phyloP scores from a whole-genome alignment of 2,329 filamentous ascomycete genomes.

The Ceratocystis variospora region DNA sequence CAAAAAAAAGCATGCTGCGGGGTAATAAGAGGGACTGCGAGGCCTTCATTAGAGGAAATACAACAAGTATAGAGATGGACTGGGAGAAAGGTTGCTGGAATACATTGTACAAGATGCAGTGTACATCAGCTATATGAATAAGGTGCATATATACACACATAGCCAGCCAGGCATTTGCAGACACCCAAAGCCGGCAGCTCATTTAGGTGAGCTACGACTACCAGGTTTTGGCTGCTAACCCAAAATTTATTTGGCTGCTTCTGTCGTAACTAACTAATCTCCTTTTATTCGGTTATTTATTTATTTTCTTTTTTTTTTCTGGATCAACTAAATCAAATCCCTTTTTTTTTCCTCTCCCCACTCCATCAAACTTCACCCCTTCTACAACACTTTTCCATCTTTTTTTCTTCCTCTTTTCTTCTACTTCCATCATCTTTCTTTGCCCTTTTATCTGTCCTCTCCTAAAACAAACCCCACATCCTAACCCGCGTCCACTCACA shows the following conservation, averaged over 20 bases:
- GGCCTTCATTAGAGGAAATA: not conserved
- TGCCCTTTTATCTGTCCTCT: not conserved
- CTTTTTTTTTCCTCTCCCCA: slow-evolving; percentile 8
- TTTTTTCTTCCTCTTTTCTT: not conserved
- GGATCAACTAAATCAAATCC: not conserved
- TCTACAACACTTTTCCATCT: slow-evolving; percentile 1
- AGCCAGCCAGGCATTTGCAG: not conserved
- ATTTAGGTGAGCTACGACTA: not conserved
- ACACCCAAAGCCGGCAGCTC: not conserved
- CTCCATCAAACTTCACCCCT: not conserved
- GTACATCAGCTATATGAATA: not conserved
- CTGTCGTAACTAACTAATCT: not conserved
- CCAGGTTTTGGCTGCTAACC: not conserved
- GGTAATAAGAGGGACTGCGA: not conserved
- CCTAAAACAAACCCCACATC: not conserved
- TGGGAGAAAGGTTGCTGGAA: not conserved
- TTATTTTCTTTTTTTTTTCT: not conserved
- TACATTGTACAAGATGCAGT: not conserved
- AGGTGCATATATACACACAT: not conserved
- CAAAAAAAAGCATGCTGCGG: not conserved
- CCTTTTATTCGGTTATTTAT: not conserved
- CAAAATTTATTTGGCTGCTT: not conserved
- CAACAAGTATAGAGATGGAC: not conserved
- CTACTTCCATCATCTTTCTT: not conserved
- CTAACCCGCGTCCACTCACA: not conserved